A percentile compares a stretch with the other conserved stretches of the same genome.
These are phyloP conservation scores for Dactylellina drechsleri DNA, from an alignment of 2,329 filamentous ascomycete species.

Conservation along the genomic window DNA sequence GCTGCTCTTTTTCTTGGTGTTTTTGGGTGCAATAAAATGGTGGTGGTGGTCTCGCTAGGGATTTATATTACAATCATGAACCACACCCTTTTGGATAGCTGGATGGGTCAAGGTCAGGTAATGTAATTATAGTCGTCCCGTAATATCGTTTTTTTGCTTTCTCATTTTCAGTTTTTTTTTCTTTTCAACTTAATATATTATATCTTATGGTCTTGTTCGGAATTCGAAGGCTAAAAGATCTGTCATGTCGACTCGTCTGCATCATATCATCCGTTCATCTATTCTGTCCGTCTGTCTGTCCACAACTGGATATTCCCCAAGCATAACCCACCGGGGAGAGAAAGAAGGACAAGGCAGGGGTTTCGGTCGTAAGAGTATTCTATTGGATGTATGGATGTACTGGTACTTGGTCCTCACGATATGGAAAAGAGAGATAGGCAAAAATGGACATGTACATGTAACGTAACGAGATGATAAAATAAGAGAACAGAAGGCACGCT, in stretches of 20 bases:
- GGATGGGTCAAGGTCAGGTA: no score
- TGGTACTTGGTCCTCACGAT: constrained; percentile 17
- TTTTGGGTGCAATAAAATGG: constrained; percentile 4
- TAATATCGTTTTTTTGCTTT: no score
- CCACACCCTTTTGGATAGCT: not conserved
- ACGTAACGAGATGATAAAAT: constrained; percentile 22
- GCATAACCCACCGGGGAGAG: not conserved
- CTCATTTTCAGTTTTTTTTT: no score
- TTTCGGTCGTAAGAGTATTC: not conserved
- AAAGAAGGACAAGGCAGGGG: no score
- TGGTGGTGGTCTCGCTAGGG: constrained; percentile 9
- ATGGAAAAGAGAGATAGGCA: constrained; percentile 11
- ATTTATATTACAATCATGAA: not conserved
- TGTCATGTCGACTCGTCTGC: no score
- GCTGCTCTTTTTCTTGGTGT: constrained; percentile 20
- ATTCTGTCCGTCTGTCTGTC: no score
- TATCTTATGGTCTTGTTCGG: no score
- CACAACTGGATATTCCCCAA: constrained; percentile 13
- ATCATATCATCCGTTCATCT: no score
- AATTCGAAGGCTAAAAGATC: no score
- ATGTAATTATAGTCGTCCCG: no score
- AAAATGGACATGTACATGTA: constrained; percentile 23
- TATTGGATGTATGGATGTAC: constrained; percentile 4
- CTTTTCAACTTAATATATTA: no score
- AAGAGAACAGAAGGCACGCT: constrained; percentile 7